Base-by-base conservation (phyloP, 352 stramenopile genomes). In the Phytophthora vignae region DNA sequence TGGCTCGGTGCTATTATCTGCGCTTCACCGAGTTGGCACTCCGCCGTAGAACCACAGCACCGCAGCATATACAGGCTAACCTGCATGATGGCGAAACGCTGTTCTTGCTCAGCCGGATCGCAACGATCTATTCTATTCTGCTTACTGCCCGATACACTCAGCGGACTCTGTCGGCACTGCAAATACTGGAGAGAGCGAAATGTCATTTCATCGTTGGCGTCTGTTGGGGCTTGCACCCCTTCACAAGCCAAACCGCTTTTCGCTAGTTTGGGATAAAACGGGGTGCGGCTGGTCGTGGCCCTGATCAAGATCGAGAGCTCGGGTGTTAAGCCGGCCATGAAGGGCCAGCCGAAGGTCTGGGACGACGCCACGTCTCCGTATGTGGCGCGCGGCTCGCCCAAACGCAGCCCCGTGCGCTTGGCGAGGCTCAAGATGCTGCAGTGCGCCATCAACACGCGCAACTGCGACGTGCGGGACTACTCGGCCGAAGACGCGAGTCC, bases 371-470 rank as follows among this genome's bases (percentile, higher is more conserved):
- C 78, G 31, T 67, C 56, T 17, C 63, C 71, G 40, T 56, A 74
- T 66, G 65, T 73, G 57, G 67, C 64, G 17, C 56, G 80, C 7
- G 69, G 73, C 3, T 91, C 88, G 46, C 81, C 84, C 40, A 91
- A 91, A 68, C 90, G 84, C 56, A 93, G 82, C 42, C 87, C 89
- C 11, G 87, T 93, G 60, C 86, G 87, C 5, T 87, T 95, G 27
- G 86, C 84, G 12, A 69, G 89, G 9, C 79, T 96, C 21, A 93
- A 95, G 64, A 95, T 95, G 83, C 76, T 96, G 44, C 89, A 95
- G 69, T 87, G 79, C 11, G 85, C 89, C 9, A 93, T 96, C 76
- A 92, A 94, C 58, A 87, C 87, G 2, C 83, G 86, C 44, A 93
- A 92, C 54, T 93, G 85, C 61, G 82, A 93, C 31, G 55, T 92